Evolutionary conservation across 495 filamentous ascomycete genomes (phyloP), one percentile per base, ranked within the genome.

Genomic region (Penicillium lividum): DNA sequence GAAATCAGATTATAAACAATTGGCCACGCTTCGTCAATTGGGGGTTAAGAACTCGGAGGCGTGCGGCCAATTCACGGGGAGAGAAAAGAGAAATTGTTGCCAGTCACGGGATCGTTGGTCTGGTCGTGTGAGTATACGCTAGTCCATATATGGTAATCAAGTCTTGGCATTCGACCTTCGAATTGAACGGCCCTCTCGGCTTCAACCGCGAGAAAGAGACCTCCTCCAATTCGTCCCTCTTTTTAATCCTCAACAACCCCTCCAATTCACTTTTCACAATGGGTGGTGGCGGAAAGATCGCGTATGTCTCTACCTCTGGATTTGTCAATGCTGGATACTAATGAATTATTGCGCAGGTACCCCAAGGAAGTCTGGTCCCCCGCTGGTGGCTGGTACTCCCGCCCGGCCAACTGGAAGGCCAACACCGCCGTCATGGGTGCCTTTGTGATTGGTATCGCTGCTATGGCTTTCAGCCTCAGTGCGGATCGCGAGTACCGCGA

Each of bases 341-440:
- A 74, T 65, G 49, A 43, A 33, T 59, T 59, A 38, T 18, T 53
- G 34, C 60, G 30, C 67, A 98, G 93, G 69, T 97, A 97, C 76
- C 94, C 94, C 69, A 97, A 97, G 81, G 92, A 98, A 80, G 90
- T 98, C 80, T 98, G 94, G 94, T 98, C 94, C 68, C 94, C 94
- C 58, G 82, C 94, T 56, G 94, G 94, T 80, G 94, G 94, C 68
- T 98, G 95, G 94, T 98, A 98, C 76, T 77, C 87, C 31, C 93
- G 92, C 72, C 94, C 94, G 9, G 78, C 79, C 61, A 98, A 98
- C 82, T 98, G 95, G 95, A 95, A 88, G 74, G 71, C 77, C 40
- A 98, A 98, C 77, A 98, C 94, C 8, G 90, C 90, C n/a, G 79
- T 96, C 56, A 86, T 92, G 77, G 80, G 82, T 51, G 79, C 78